Evolutionary conservation across 257 asterid genomes (phyloP), one percentile per base, ranked within the genome.

Genomic region (Solanum rostratum): DNA sequence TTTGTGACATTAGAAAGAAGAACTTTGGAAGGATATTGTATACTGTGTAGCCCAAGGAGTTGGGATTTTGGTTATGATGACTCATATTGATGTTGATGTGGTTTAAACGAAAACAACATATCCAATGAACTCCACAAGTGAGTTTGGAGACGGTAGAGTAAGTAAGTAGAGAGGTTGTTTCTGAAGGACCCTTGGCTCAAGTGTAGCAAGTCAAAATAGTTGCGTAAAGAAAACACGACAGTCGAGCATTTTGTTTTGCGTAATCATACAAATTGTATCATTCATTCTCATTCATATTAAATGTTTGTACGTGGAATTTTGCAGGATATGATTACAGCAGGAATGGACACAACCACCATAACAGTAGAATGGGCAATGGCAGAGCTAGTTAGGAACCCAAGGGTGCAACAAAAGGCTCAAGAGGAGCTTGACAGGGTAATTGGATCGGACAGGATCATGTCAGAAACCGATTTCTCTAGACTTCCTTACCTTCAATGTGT

Each of bases 241-340:
- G 9, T 71, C 3, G n/a, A 0, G 55, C n/a, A n/a, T 12, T 43
- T 71, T 11, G 33, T 22, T 45, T 6, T 73, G 80, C 14, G 43
- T 39, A 37, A 19, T 18, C 15, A 10, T 18, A 37, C 14, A 68
- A 19, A 37, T 37, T 9, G 52, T 0, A 2, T 73, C 53, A 0
- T 0, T 70, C n/a, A n/a, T 2, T 71, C 80, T 43, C 80, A 43
- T 24, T 41, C 55, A n/a, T 41, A 71, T 10, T 1, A 37, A 43
- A n/a, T 55, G 24, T 41, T 41, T 9, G 24, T 19, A 24, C 39
- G 2, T 41, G 46, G 22, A 73, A 13, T 73, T 71, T 41, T 89
- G 90, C 93, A 95, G 98, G 97, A 95, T 63, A 94, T 93, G 98
- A 93, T 95, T 83, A 90, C 98, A 1, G 98, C 98, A 0, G 98